Conservation (phyloP, 306 rosid species). For the Rosa rugosa region DNA sequence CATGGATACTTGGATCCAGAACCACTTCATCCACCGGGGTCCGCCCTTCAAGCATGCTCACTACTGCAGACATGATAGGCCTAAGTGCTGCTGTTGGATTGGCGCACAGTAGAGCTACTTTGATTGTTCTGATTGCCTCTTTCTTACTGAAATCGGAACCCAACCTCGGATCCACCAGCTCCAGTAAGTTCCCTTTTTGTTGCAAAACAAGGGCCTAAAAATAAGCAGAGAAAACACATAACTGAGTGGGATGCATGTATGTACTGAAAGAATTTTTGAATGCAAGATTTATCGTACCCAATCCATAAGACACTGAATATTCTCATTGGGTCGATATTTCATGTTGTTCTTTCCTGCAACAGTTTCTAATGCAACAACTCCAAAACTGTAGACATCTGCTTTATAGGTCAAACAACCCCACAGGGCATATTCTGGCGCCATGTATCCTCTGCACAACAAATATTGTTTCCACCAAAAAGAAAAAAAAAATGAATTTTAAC, state of each 20-base stretch:
- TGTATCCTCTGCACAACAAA: conserved; percentile 20
- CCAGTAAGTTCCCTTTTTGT: conserved; percentile 6
- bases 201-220: conserved; percentile 23
- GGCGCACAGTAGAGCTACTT: conserved; percentile 26
- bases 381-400: conserved; percentile 33
- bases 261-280: background rate
- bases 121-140: conserved; percentile 3
- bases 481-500: no score
- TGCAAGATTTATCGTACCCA: conserved; percentile 44
- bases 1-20: conserved; percentile 6
- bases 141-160: conserved; percentile 8
- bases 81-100: conserved; percentile 22
- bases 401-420: conserved; percentile 25
- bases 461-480: no score
- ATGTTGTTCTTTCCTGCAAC: conserved; percentile 26
- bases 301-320: conserved; percentile 50
- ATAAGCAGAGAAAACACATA: background rate
- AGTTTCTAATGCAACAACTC: conserved; percentile 9
- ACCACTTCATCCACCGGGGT: conserved; percentile 3
- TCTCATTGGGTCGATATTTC: conserved; percentile 43
- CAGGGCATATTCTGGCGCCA: conserved; percentile 25
- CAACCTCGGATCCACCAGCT: conserved; percentile 20
- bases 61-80: conserved; percentile 27
- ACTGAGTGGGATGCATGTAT: conserved; percentile 1
- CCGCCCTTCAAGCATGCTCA: conserved; percentile 23